phyloP scores from a whole-genome alignment of 2,329 filamentous ascomycete genomes.

The Helminthosporium solani region DNA sequence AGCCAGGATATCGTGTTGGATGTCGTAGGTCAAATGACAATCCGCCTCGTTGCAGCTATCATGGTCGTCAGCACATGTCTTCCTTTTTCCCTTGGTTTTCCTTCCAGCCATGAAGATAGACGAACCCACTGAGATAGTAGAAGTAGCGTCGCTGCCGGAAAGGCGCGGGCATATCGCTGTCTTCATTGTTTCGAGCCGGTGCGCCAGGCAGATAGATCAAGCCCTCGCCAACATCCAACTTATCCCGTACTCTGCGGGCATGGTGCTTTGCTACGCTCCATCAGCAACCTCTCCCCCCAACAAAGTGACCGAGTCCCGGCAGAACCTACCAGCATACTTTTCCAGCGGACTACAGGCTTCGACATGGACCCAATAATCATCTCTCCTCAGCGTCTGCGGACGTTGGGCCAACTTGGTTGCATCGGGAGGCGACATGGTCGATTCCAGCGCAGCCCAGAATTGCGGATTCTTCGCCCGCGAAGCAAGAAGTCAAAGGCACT shows the following conservation, averaged over 20 bases:
- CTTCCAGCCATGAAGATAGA: conserved; percentile 4
- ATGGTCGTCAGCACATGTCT: no score
- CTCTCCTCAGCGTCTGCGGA: conserved; percentile 23
- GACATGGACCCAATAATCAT: conserved; percentile 40
- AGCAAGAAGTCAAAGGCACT: conserved; percentile 1
- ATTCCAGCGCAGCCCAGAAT: background rate
- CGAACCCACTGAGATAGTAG: conserved; percentile 58
- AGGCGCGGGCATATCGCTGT: conserved; percentile 58
- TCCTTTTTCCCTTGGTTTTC: no score
- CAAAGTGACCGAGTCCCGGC: conserved; percentile 5
- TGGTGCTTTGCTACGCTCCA: conserved; percentile 41
- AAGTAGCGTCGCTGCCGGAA: conserved; percentile 64
- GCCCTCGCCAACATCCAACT: conserved; percentile 40
- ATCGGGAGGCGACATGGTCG: conserved; percentile 30
- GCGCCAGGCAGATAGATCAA: conserved; percentile 60
- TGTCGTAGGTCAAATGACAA: conserved; percentile 59
- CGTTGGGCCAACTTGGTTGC: conserved; percentile 29
- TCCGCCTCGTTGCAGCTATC: conserved; percentile 51
- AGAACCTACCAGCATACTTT: conserved; percentile 42
- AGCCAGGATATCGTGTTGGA: conserved; percentile 61
- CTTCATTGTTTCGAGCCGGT: conserved; percentile 53
- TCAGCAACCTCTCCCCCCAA: conserved; percentile 1
- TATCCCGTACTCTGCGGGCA: conserved; percentile 40
- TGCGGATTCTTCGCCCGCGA: no score
- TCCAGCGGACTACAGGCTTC: conserved; percentile 35